phyloP scores from a whole-genome alignment of 2,329 filamentous ascomycete species.

The Apiospora saccharicola region DNA sequence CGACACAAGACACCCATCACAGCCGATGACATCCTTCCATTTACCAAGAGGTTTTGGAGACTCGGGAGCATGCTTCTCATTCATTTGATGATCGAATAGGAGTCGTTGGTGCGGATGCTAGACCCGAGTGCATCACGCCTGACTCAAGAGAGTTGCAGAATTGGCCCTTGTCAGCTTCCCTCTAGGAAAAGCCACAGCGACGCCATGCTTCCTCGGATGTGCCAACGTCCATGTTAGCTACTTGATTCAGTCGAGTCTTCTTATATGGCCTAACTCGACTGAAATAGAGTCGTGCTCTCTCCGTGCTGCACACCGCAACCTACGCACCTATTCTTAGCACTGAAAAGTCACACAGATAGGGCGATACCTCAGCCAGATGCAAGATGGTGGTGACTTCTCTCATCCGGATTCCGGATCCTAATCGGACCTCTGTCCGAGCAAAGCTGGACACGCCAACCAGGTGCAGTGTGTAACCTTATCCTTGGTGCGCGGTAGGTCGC shows the following conservation, averaged over 20 bases:
- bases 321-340: not conserved
- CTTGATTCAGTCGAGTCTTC: not conserved
- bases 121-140: not conserved
- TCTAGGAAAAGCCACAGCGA: not conserved
- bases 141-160: constrained; percentile 6
- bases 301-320: not conserved
- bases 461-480: not conserved
- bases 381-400: not conserved
- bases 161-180: not conserved
- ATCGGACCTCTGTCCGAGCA: not conserved
- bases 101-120: not conserved
- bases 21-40: not conserved
- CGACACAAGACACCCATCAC: not conserved
- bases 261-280: not conserved
- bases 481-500: not conserved
- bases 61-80: not conserved
- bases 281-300: not conserved
- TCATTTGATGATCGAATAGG: not conserved
- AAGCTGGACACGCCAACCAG: not conserved
- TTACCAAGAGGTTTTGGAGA: not conserved
- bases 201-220: not conserved
- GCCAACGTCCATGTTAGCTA: not conserved
- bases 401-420: not conserved
- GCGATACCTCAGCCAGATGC: not conserved
- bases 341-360: too few species aligned